Conservation (phyloP, 2,329 filamentous ascomycete genomes). For the Fonsecaea multimorphosa region DNA sequence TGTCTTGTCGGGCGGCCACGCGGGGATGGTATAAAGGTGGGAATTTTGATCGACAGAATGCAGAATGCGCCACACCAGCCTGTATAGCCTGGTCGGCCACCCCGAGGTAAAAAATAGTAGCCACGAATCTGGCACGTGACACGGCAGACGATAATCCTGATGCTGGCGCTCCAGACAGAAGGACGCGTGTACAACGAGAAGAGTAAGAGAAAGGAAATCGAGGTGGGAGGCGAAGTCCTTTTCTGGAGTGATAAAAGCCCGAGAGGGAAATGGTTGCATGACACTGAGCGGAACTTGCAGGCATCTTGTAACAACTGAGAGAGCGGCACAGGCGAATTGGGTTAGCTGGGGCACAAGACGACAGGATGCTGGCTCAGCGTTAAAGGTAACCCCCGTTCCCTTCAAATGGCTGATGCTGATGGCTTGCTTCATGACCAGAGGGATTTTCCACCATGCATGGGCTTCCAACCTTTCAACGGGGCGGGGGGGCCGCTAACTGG, state of each 20-base stretch:
- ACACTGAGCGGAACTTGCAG: constrained; percentile 26
- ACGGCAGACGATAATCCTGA: constrained; percentile 6
- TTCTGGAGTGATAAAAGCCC: constrained; percentile 29
- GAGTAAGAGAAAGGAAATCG: constrained; percentile 17
- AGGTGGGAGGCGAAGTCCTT: constrained; percentile 20
- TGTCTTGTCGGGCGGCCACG: neutral
- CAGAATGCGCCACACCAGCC: constrained; percentile 30
- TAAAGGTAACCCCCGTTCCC: neutral
- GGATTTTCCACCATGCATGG: constrained; percentile 9
- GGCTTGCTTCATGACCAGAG: constrained; percentile 21
- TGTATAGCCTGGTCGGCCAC: constrained; percentile 19
- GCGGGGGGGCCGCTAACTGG: constrained; percentile 25
- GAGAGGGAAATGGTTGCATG: constrained; percentile 26
- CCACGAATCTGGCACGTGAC: constrained; percentile 27
- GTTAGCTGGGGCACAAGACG: constrained; percentile 21
- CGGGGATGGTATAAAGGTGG: constrained; percentile 12
- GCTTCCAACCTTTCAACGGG: constrained; percentile 1
- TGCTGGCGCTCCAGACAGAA: neutral
- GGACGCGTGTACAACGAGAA: constrained; percentile 17
- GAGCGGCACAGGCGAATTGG: constrained; percentile 17
- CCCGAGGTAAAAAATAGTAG: constrained; percentile 30
- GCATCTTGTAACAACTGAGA: constrained; percentile 29
- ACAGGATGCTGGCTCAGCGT: neutral
- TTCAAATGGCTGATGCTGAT: constrained; percentile 16
- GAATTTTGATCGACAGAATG: constrained; percentile 18